Base-by-base conservation (phyloP, 495 filamentous ascomycete species). In the Amniculicola lignicola region DNA sequence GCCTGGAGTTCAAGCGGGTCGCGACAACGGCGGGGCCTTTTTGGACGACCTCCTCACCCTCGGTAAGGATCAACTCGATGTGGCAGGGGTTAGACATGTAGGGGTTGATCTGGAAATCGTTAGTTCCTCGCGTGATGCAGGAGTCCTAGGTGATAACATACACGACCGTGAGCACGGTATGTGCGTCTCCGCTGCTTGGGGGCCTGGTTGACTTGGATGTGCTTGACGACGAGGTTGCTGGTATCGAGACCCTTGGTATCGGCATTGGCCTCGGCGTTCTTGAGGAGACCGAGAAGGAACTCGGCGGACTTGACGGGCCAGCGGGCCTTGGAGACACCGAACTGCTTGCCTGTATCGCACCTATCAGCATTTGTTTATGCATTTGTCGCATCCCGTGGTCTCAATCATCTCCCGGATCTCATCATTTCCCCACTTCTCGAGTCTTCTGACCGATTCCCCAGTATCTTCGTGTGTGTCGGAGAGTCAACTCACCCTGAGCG, bases 71-170 rank as follows among this genome's bases (percentile, higher is more conserved):
- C 55, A 97, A 78, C 80, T 99, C 93, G 77, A 99, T 93, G 82
- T 99, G 93, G 85, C 90, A 99, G 59, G 93, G 93, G 82, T 96
- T 94, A 52, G 89, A 95, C 94, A 97, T 96, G 82, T 96, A 96
- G 51, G 90, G 91, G 82, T 96, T 96, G 80, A 97, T 97, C 90
- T 96, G 70, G 52, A 52, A 23, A n/a, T 33, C n/a, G 29, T 9
- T n/a, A 33, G 14, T 24, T 51, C 41, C 10, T 24, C 44, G 38
- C 63, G 9, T 2, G 23, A 11, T 33, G 12, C 19, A 14, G 16
- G 22, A 2, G 27, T 21, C 12, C 18, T 11, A 16, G 21, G 12
- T 21, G 12, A 25, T 36, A 9, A 87, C 93, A 69, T 95, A 98
- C 93, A 82, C 91, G 88, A 83, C 93, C 93, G 80, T 99, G 93